Percentiles rank a stretch among this genome's conserved stretches.
phyloP scores from a whole-genome alignment of 495 filamentous ascomycete species.

The Neurospora sp. region DNA sequence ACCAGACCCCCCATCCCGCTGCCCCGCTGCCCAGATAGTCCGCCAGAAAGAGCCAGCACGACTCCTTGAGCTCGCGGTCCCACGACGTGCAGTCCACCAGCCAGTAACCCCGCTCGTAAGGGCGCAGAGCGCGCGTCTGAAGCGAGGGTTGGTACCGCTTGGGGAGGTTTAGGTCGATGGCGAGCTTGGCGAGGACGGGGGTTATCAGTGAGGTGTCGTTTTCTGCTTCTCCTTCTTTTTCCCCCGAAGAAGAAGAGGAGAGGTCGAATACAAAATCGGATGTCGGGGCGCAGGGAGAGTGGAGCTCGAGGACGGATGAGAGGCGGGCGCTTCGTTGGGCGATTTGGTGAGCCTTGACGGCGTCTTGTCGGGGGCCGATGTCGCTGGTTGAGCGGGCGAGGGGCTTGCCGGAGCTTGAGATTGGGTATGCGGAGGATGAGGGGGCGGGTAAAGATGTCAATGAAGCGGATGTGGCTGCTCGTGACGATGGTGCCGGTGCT shows the following conservation, averaged over 20 bases:
- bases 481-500: conserved; percentile 1
- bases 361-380: conserved; percentile 18
- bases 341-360: not conserved
- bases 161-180: conserved; percentile 37
- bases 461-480: conserved; percentile 28
- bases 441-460: conserved; percentile 13
- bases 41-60: conserved; percentile 52
- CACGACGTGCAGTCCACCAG: conserved; percentile 39
- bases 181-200: conserved; percentile 41
- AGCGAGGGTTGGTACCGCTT: conserved; percentile 42
- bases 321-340: not conserved
- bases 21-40: conserved; percentile 46
- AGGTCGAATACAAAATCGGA: conserved; percentile 8
- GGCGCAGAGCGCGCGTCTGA: conserved; percentile 39
- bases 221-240: not conserved
- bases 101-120: conserved; percentile 63
- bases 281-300: conserved; percentile 22
- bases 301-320: conserved; percentile 21
- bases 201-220: conserved; percentile 32
- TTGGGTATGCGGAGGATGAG: not conserved
- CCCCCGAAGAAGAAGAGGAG: conserved; percentile 4
- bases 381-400: conserved; percentile 27
- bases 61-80: conserved; percentile 24
- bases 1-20: conserved; percentile 60
- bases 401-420: conserved; percentile 4